These are phyloP conservation scores for Babjeviella inositovora DNA, from an alignment of 805 yeast genomes.

Conservation along the genomic window DNA sequence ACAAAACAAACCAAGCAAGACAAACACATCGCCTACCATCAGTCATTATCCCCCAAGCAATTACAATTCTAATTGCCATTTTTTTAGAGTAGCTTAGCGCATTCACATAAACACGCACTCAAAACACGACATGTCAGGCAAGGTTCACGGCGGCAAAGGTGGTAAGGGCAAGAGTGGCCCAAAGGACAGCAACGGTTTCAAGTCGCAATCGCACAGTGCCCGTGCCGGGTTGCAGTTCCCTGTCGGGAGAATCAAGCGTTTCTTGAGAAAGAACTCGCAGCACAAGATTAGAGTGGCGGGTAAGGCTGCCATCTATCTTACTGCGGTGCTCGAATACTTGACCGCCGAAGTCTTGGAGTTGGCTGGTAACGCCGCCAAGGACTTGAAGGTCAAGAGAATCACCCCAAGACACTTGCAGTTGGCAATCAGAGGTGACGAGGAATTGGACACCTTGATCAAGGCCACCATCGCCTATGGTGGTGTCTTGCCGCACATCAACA, in stretches of 20 bases:
- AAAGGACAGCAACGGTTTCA: slow-evolving; percentile 35
- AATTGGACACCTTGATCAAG: slow-evolving; percentile 81
- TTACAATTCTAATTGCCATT: no score
- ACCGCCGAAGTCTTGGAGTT: slow-evolving; percentile 95
- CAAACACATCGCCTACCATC: no score
- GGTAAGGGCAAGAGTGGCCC: slow-evolving; percentile 94
- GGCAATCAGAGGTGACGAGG: slow-evolving; percentile 97
- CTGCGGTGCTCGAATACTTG: slow-evolving; percentile 90
- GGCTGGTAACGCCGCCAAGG: slow-evolving; percentile 98
- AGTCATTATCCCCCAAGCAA: no score
- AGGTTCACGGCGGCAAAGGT: slow-evolving; percentile 67
- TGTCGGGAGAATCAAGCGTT: slow-evolving; percentile 97
- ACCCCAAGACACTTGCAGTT: slow-evolving; percentile 94
- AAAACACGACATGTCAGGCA: slow-evolving; percentile 60
- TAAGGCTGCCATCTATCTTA: slow-evolving; percentile 77
- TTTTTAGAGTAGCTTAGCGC: no score
- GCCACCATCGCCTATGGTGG: slow-evolving; percentile 98
- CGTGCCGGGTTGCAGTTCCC: slow-evolving; percentile 95
- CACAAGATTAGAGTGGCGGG: slow-evolving; percentile 67
- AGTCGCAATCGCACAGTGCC: slow-evolving; percentile 78
- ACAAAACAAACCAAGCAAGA: no score
- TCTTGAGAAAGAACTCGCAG: slow-evolving; percentile 80
- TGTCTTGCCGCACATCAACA: slow-evolving; percentile 88
- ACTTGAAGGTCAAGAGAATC: slow-evolving; percentile 87
- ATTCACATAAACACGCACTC: no score